Evolutionary conservation across 768 basidiomycete species (phyloP).

Genomic region (Leccinum boreale): DNA sequence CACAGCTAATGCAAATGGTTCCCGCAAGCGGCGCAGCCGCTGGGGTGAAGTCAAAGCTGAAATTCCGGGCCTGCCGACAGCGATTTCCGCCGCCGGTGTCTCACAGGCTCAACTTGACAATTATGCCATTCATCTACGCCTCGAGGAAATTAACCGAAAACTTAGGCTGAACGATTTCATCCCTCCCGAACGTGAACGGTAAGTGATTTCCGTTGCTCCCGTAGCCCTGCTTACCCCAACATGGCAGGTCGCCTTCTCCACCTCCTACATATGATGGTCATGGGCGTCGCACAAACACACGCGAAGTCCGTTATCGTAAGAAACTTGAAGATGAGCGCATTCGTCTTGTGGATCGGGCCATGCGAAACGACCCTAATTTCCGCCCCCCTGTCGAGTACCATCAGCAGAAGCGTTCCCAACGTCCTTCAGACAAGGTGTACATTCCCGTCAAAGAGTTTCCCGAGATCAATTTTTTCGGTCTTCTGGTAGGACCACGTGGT

Average conservation of each 20-base stretch:
- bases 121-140: slow-evolving; percentile 91
- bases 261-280: slow-evolving; percentile 97
- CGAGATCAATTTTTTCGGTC: slow-evolving; percentile 99
- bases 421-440: slow-evolving; percentile 97
- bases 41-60: slow-evolving; percentile 96
- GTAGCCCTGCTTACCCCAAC: slow-evolving; percentile 12
- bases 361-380: slow-evolving; percentile 98
- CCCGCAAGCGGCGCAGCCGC: slow-evolving; percentile 93
- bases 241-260: slow-evolving; percentile 83
- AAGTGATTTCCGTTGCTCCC: not conserved
- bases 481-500: slow-evolving; percentile 96
- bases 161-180: slow-evolving; percentile 91
- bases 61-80: slow-evolving; percentile 90
- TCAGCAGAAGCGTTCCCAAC: slow-evolving; percentile 88
- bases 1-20: slow-evolving; percentile 77
- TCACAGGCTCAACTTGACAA: slow-evolving; percentile 96
- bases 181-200: slow-evolving; percentile 94
- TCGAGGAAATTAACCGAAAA: slow-evolving; percentile 98
- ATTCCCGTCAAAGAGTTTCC: slow-evolving; percentile 99
- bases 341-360: slow-evolving; percentile 88
- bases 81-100: slow-evolving; percentile 89
- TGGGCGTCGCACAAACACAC: slow-evolving; percentile 96
- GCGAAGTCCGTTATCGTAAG: slow-evolving; percentile 97
- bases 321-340: slow-evolving; percentile 92
- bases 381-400: slow-evolving; percentile 96